Percentiles rank a stretch among this genome's conserved stretches.
These are phyloP conservation scores for Sideroxylon spinosum DNA, from an alignment of 179 eudicot species.

Conservation along the genomic window DNA sequence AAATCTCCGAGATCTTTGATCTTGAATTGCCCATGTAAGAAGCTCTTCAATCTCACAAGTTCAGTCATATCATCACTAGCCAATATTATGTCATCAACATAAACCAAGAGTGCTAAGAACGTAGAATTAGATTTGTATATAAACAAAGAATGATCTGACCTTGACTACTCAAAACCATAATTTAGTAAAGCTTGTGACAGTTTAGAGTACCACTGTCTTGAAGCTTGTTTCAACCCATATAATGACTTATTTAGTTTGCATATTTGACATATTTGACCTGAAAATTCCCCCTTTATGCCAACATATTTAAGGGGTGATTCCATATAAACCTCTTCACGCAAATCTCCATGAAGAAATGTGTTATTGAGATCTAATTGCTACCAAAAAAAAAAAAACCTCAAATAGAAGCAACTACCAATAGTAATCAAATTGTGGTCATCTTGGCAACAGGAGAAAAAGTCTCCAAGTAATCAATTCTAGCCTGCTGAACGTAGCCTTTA, in stretches of 20 bases:
- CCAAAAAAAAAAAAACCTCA: too few relatives aligned
- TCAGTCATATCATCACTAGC: too few relatives aligned
- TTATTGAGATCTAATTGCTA: too few relatives aligned
- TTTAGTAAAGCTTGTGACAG: neutral
- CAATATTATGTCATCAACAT: neutral
- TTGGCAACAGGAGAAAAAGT: neutral
- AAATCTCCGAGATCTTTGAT: too few relatives aligned
- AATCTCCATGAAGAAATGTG: too few relatives aligned
- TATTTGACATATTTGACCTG: neutral
- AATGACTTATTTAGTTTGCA: neutral
- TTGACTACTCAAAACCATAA: neutral
- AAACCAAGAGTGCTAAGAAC: neutral
- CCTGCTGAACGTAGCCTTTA: neutral
- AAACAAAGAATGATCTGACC: neutral
- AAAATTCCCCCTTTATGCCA: neutral
- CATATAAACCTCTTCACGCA: neutral
- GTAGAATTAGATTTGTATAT: too few relatives aligned
- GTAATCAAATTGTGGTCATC: neutral
- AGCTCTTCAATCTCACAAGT: too few relatives aligned
- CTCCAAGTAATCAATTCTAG: neutral
- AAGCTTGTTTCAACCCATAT: neutral
- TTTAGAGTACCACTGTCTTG: neutral
- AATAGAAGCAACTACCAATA: neutral
- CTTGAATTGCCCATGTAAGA: neutral
- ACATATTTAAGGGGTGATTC: neutral